A percentile compares a stretch with the other conserved stretches of the same genome.
phyloP scores from a whole-genome alignment of 371 early-diverging fungal species.

The Circinella minor region DNA sequence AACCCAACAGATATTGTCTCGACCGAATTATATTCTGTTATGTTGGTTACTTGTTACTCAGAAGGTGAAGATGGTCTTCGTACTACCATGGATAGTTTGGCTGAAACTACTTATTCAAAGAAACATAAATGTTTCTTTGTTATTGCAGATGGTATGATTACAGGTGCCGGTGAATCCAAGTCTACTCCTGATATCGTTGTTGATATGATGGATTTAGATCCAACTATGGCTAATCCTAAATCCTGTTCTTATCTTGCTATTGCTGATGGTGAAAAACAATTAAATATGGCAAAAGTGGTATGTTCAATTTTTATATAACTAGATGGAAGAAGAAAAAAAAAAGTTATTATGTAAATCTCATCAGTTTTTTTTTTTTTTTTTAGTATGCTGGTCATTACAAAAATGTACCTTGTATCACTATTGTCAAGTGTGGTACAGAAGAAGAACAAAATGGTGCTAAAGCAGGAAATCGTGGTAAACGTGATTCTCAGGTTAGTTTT shows the following conservation, averaged over 20 bases:
- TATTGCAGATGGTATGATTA: slow-evolving; percentile 55
- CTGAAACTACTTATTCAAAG: slow-evolving; percentile 65
- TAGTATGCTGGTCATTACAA: slow-evolving; percentile 91
- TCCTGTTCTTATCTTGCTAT: slow-evolving; percentile 87
- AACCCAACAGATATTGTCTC: slow-evolving; percentile 41
- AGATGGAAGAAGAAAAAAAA: slow-evolving; percentile 18
- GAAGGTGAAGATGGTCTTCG: slow-evolving; percentile 80
- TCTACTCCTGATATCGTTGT: slow-evolving; percentile 80
- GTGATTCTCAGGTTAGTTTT: slow-evolving; percentile 91
- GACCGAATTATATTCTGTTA: slow-evolving; percentile 54
- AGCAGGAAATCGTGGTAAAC: slow-evolving; percentile 97
- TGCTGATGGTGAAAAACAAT: slow-evolving; percentile 88
- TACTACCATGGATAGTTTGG: slow-evolving; percentile 85
- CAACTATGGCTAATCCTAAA: slow-evolving; percentile 57
- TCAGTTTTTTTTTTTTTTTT: slow-evolving; percentile 71
- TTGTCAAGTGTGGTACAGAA: slow-evolving; percentile 92
- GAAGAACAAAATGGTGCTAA: slow-evolving; percentile 68
- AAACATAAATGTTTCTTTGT: slow-evolving; percentile 59
- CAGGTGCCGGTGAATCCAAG: slow-evolving; percentile 49
- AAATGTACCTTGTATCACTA: slow-evolving; percentile 83
- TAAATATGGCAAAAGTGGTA: slow-evolving; percentile 91
- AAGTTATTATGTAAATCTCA: slow-evolving; percentile 27
- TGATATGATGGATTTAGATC: slow-evolving; percentile 70
- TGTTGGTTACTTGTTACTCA: slow-evolving; percentile 79
- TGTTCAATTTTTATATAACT: slow-evolving; percentile 11